These are phyloP conservation scores for Thraustochytrium sp. DNA, from an alignment of 352 stramenopile species.

Conservation along the genomic window DNA sequence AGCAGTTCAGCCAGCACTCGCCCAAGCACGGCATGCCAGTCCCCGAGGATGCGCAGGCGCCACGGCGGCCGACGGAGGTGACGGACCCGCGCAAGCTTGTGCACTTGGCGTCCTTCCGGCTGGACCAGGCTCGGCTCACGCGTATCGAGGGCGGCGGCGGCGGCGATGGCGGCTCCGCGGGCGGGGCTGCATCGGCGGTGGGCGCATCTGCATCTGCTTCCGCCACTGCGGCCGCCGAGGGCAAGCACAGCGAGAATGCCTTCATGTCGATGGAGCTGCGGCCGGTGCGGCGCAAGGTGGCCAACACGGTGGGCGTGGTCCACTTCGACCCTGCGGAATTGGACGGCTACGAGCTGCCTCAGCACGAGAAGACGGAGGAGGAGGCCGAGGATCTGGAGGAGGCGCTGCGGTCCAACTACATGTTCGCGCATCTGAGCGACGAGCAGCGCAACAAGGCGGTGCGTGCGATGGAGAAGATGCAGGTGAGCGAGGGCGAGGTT, in stretches of 20 bases:
- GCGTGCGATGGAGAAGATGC: slow-evolving; percentile 75
- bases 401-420: slow-evolving; percentile 77
- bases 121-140: neutral
- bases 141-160: neutral
- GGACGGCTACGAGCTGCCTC: slow-evolving; percentile 43
- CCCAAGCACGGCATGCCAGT: neutral
- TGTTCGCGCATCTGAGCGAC: slow-evolving; percentile 82
- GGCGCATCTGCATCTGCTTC: too few species aligned
- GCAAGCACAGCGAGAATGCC: neutral
- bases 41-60: neutral
- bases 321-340: slow-evolving; percentile 20
- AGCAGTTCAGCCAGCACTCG: neutral
- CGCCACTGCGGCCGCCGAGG: too few species aligned
- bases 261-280: slow-evolving; percentile 37
- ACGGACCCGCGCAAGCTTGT: neutral
- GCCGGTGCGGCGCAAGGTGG: slow-evolving; percentile 57
- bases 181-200: too few species aligned
- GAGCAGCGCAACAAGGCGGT: slow-evolving; percentile 79
- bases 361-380: slow-evolving; percentile 62
- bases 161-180: neutral
- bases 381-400: slow-evolving; percentile 67
- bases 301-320: slow-evolving; percentile 34
- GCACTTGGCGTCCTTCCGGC: neutral
- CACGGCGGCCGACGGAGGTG: too few species aligned
- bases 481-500: slow-evolving; percentile 66